phyloP scores from a whole-genome alignment of 331 rosid species.

The Malus hybrid region DNA sequence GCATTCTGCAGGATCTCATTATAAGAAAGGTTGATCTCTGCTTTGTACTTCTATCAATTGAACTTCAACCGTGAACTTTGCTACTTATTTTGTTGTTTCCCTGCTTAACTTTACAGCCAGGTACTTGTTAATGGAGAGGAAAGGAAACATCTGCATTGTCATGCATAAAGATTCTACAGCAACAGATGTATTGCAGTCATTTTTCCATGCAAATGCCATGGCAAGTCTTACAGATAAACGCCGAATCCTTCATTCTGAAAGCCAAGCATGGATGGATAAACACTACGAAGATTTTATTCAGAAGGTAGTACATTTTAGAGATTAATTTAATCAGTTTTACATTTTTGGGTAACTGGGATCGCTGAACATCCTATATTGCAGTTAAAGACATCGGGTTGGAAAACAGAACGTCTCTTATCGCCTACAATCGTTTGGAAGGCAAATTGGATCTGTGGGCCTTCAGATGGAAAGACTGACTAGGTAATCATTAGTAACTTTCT shows the following conservation, averaged over 20 bases:
- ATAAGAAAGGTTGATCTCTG: conserved; percentile 50
- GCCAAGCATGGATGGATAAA: conserved; percentile 76
- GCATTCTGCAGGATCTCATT: conserved; percentile 48
- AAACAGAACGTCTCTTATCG: conserved; percentile 78
- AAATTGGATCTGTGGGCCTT: conserved; percentile 56
- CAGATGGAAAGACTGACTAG: conserved; percentile 57
- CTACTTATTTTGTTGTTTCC: conserved; percentile 6
- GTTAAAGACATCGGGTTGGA: conserved; percentile 81
- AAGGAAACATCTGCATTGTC: conserved; percentile 45
- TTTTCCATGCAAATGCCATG: conserved; percentile 61
- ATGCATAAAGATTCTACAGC: conserved; percentile 74
- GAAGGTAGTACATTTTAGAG: conserved; percentile 39
- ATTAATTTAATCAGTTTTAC: not conserved
- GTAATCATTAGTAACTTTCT: not conserved
- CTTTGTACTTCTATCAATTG: not conserved
- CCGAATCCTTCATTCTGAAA: conserved; percentile 50
- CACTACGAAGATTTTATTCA: conserved; percentile 51
- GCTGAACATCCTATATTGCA: conserved; percentile 19
- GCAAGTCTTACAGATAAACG: conserved; percentile 30
- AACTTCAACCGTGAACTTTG: conserved; percentile 8
- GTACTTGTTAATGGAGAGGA: conserved; percentile 76
- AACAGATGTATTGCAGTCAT: conserved; percentile 59
- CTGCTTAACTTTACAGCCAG: conserved; percentile 42
- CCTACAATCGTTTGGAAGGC: conserved; percentile 74
- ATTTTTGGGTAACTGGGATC: not conserved